Conservation (phyloP, 768 basidiomycete species). For the Gymnopilus junonius region DNA sequence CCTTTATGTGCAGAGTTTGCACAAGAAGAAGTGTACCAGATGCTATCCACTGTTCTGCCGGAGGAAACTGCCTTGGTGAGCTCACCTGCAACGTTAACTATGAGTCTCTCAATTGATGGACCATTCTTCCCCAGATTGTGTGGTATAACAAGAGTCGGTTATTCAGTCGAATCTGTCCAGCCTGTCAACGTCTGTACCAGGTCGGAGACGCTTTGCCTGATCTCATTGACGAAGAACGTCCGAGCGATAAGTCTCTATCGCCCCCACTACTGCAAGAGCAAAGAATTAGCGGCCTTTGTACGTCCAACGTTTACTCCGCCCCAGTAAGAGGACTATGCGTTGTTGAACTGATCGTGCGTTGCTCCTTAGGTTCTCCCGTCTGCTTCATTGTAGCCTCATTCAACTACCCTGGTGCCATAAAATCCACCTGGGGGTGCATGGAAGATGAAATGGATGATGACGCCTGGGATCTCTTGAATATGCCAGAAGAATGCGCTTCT, state of each 20-base stretch:
- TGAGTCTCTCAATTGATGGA: neutral
- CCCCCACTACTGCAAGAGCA: constrained; percentile 54
- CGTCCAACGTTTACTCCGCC: constrained; percentile 29
- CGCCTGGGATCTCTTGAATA: constrained; percentile 67
- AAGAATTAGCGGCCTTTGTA: constrained; percentile 78
- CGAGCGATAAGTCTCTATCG: constrained; percentile 12
- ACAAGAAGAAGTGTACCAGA: constrained; percentile 73
- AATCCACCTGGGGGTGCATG: constrained; percentile 68
- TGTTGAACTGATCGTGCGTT: neutral
- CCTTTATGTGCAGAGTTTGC: constrained; percentile 79
- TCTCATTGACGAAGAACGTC: constrained; percentile 35
- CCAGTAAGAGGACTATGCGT: neutral
- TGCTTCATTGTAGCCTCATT: constrained; percentile 78
- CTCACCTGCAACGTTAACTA: neutral
- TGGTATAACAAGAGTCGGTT: constrained; percentile 88
- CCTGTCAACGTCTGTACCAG: constrained; percentile 73
- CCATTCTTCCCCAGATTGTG: constrained; percentile 51
- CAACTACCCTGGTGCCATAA: constrained; percentile 65
- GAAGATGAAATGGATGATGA: constrained; percentile 71
- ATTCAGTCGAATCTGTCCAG: constrained; percentile 74
- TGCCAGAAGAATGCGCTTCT: constrained; percentile 38
- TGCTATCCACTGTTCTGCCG: constrained; percentile 71
- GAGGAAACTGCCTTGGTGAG: constrained; percentile 74
- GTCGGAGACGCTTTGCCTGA: constrained; percentile 69
- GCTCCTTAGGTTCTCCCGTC: constrained; percentile 65